These are phyloP conservation scores for Nematocida major DNA, from an alignment of 371 early-diverging fungal species.

Conservation along the genomic window DNA sequence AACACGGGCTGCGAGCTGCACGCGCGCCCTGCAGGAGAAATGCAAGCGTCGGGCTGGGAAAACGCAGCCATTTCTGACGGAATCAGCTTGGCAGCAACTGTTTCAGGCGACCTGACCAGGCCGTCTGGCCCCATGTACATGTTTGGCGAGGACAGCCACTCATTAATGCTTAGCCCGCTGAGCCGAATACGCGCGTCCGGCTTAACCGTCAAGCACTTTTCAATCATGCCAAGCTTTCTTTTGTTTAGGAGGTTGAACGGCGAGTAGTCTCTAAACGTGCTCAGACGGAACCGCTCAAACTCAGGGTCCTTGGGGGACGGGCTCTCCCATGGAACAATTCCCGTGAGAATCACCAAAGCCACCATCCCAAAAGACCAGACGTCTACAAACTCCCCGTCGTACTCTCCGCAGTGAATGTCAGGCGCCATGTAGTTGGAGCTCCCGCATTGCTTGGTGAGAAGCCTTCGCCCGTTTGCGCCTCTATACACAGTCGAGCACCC, in stretches of 20 bases:
- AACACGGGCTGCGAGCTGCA: slow-evolving; percentile 56
- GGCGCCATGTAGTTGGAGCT: slow-evolving; percentile 70
- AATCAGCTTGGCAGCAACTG: slow-evolving; percentile 4
- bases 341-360: slow-evolving; percentile 67
- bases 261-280: slow-evolving; percentile 41
- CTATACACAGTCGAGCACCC: slow-evolving; percentile 68
- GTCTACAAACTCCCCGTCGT: slow-evolving; percentile 68
- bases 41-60: slow-evolving; percentile 51
- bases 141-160: slow-evolving; percentile 46
- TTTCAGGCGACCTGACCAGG: slow-evolving; percentile 24
- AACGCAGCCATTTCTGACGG: slow-evolving; percentile 30
- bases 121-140: slow-evolving; percentile 39
- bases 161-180: slow-evolving; percentile 4
- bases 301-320: slow-evolving; percentile 62
- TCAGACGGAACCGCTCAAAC: slow-evolving; percentile 60
- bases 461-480: slow-evolving; percentile 62
- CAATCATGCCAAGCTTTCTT: slow-evolving; percentile 66
- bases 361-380: slow-evolving; percentile 70
- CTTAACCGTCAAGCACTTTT: slow-evolving; percentile 80
- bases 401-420: slow-evolving; percentile 66
- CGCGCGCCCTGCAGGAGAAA: slow-evolving; percentile 14
- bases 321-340: slow-evolving; percentile 70
- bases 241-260: slow-evolving; percentile 53
- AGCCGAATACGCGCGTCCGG: slow-evolving; percentile 71
- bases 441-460: slow-evolving; percentile 67